These are phyloP conservation scores for Sonneratia caseolaris DNA, from an alignment of 345 rosid species.

Conservation along the genomic window DNA sequence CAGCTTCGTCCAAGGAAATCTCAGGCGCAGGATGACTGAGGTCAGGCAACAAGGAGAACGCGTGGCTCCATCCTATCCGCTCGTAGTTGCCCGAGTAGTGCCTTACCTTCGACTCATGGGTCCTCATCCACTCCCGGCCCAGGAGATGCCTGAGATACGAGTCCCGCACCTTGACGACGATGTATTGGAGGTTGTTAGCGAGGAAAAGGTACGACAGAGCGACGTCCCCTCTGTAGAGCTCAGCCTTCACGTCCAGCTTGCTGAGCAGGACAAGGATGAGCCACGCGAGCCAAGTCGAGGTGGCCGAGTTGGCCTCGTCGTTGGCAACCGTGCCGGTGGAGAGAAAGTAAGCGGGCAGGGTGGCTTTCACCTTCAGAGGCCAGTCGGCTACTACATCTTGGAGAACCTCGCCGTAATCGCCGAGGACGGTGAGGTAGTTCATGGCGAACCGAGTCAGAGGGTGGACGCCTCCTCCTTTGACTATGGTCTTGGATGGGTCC, in stretches of 20 bases:
- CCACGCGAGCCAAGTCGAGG: constrained; percentile 6
- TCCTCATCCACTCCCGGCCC: constrained; percentile 9
- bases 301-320: background rate
- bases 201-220: constrained; percentile 12
- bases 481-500: constrained; percentile 7
- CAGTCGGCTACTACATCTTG: constrained; percentile 8
- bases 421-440: constrained; percentile 13
- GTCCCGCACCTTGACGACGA: constrained; percentile 2
- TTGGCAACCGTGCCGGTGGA: background rate
- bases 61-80: constrained; percentile 14
- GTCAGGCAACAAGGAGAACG: constrained; percentile 1
- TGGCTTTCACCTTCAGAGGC: constrained; percentile 4
- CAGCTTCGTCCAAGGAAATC: background rate
- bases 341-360: background rate
- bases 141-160: constrained; percentile 4
- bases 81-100: constrained; percentile 10
- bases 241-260: constrained; percentile 13
- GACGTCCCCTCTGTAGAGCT: constrained; percentile 10
- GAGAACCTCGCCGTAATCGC: constrained; percentile 10
- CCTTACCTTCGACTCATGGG: constrained; percentile 12
- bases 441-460: constrained; percentile 12
- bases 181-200: constrained; percentile 16
- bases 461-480: constrained; percentile 12
- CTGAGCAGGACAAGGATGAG: constrained; percentile 11
- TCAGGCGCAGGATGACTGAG: background rate